Percentiles rank a stretch among this genome's conserved stretches.
These are phyloP conservation scores for Conticribra guillardii DNA, from an alignment of 108 stramenopile species.

Conservation along the genomic window DNA sequence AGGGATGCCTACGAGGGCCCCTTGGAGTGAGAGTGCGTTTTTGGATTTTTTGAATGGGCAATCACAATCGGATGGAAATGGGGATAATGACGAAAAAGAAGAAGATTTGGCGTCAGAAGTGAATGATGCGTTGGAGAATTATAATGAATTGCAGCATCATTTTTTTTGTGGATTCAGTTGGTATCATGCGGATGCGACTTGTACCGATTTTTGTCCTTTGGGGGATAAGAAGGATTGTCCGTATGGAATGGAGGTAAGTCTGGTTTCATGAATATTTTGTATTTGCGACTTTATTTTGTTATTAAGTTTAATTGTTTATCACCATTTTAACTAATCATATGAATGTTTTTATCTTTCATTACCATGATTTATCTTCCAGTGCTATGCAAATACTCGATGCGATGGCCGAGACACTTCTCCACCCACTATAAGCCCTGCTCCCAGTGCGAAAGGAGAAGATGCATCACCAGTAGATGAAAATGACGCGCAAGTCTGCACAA, in stretches of 20 bases:
- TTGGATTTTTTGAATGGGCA: conserved; percentile 20
- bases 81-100: not conserved
- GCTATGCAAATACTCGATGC: conserved; percentile 36
- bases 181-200: conserved; percentile 13
- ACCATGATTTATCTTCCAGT: conserved; percentile 6
- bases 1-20: conserved; percentile 9
- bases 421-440: conserved; percentile 25
- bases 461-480: not conserved
- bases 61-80: not conserved
- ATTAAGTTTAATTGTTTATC: too few species aligned
- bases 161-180: conserved; percentile 43
- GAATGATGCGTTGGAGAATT: conserved; percentile 14
- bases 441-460: not conserved
- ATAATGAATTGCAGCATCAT: conserved; percentile 23
- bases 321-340: too few species aligned
- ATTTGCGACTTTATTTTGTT: too few species aligned
- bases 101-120: conserved; percentile 11
- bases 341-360: not conserved
- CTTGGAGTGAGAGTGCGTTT: conserved; percentile 31
- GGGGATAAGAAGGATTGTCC: conserved; percentile 22
- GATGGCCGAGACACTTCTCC: conserved; percentile 33
- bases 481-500: conserved; percentile 10
- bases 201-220: not conserved
- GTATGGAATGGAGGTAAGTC: not conserved
- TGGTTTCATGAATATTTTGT: not conserved